Evolutionary conservation across 345 rosid species (phyloP).

Genomic region (Populus pruinosa): DNA sequence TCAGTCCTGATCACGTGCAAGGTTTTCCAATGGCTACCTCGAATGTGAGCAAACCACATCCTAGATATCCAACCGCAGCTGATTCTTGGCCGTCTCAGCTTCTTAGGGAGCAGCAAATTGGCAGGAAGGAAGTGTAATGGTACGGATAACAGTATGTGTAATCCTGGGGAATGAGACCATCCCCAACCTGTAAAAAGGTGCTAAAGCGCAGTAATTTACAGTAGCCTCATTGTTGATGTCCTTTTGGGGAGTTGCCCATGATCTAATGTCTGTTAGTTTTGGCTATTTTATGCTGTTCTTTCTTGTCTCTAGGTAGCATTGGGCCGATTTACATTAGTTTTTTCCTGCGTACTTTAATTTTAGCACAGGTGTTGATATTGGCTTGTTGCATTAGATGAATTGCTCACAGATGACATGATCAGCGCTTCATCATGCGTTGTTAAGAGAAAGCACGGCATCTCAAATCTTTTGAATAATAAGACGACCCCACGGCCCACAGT

Average conservation of each 20-base stretch:
- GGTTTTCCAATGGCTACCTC: slow-evolving; percentile 31
- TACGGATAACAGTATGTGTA: not conserved
- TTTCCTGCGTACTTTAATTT: not conserved
- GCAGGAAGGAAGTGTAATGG: slow-evolving; percentile 11
- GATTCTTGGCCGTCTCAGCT: slow-evolving; percentile 88
- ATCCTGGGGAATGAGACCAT: not conserved
- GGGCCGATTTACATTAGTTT: not conserved
- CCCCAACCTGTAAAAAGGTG: not conserved
- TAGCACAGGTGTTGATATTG: not conserved
- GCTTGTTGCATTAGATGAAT: not conserved
- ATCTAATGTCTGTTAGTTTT: not conserved
- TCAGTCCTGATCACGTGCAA: slow-evolving; percentile 41
- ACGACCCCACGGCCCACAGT: no score
- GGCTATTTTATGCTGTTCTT: not conserved
- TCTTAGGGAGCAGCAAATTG: slow-evolving; percentile 34
- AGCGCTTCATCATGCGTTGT: no score
- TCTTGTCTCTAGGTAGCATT: not conserved
- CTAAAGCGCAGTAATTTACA: not conserved
- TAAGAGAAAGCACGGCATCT: no score
- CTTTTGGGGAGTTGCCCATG: not conserved
- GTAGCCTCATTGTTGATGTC: not conserved
- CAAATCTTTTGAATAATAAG: no score
- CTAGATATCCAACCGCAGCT: slow-evolving; percentile 66
- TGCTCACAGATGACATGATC: no score
- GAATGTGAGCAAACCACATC: slow-evolving; percentile 76